phyloP scores from a whole-genome alignment of 1,139 yeast genomes.

The Pichia sp. region DNA sequence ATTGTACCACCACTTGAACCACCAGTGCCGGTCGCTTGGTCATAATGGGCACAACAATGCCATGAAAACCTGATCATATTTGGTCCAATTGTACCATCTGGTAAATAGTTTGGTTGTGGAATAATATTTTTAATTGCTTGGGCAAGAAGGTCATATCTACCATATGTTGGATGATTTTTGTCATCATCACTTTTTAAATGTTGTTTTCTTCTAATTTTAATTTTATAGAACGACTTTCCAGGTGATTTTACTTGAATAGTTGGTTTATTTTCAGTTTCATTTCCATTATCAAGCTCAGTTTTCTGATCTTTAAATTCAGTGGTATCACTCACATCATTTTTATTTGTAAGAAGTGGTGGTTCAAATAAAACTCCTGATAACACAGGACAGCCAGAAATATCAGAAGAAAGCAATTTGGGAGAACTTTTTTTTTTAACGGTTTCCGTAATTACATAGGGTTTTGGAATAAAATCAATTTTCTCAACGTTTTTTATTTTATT shows the following conservation, averaged over 20 bases:
- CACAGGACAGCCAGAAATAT: conserved; percentile 8
- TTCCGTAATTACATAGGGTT: conserved; percentile 13
- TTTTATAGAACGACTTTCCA: conserved; percentile 20
- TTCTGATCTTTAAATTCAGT: neutral
- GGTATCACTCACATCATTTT: too few species aligned
- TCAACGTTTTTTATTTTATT: neutral
- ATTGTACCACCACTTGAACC: conserved; percentile 68
- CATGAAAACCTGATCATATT: conserved; percentile 58
- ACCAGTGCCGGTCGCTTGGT: conserved; percentile 47
- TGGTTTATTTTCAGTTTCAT: neutral
- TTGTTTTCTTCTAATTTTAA: conserved; percentile 22
- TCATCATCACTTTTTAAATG: conserved; percentile 9
- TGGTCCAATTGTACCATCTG: conserved; percentile 61
- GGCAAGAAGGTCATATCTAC: conserved; percentile 26
- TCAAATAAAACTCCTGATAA: conserved; percentile 6
- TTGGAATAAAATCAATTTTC: conserved; percentile 11
- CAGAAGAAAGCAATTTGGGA: neutral
- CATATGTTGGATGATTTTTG: conserved; percentile 21
- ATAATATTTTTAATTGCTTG: conserved; percentile 25
- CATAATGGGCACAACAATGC: conserved; percentile 70
- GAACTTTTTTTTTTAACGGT: conserved; percentile 4
- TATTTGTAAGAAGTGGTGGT: neutral
- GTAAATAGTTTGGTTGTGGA: conserved; percentile 36
- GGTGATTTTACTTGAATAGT: neutral
- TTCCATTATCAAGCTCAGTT: neutral